phyloP scores from a whole-genome alignment of 1,139 yeast species.

The Hansenula sp. region DNA sequence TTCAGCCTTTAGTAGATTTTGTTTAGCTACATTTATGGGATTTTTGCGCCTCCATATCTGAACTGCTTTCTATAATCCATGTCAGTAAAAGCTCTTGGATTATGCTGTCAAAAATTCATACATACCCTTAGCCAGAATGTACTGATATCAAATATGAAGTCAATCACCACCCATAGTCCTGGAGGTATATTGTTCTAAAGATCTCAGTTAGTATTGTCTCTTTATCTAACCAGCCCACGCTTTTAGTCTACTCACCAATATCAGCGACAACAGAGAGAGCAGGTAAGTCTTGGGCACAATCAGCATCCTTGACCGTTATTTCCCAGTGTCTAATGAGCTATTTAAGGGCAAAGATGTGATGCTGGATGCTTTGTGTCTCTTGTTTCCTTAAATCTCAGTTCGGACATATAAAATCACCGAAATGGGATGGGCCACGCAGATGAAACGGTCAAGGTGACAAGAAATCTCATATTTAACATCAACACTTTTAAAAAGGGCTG shows the following conservation, averaged over 20 bases:
- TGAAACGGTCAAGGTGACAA: too few species aligned
- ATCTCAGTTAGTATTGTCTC: conserved; percentile 9
- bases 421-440: too few species aligned
- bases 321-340: too few species aligned
- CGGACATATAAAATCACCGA: too few species aligned
- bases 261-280: conserved; percentile 8
- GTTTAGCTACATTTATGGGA: conserved; percentile 21
- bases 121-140: conserved; percentile 50
- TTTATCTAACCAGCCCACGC: conserved; percentile 3
- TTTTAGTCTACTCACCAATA: conserved; percentile 4
- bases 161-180: conserved; percentile 56
- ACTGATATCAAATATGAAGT: conserved; percentile 52
- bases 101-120: background rate
- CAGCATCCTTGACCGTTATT: conserved; percentile 2
- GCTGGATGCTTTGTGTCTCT: too few species aligned
- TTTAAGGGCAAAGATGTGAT: too few species aligned
- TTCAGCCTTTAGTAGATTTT: conserved; percentile 24
- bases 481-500: too few species aligned
- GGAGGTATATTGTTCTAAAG: conserved; percentile 50
- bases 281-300: conserved; percentile 7
- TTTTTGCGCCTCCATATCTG: conserved; percentile 21
- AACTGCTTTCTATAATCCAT: conserved; percentile 24
- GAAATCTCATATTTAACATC: too few species aligned
- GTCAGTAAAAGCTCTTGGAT: conserved; percentile 12
- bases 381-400: too few species aligned